phyloP scores from a whole-genome alignment of 805 yeast genomes.

The Millerozyma miso region DNA sequence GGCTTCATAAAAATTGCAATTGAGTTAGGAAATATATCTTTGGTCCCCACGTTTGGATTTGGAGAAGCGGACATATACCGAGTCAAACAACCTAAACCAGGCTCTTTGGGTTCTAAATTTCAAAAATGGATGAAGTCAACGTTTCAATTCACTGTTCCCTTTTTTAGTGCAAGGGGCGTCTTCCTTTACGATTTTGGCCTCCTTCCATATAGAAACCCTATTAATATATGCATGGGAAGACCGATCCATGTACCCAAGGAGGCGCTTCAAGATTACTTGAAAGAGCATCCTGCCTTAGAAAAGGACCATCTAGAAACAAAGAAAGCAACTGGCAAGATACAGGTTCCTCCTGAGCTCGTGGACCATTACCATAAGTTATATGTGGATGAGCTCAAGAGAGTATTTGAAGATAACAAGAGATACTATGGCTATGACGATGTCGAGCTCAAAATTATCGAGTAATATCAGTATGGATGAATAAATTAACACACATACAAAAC shows the following conservation, averaged over 20 bases:
- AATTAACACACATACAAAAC: neutral
- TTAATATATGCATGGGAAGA: constrained; percentile 68
- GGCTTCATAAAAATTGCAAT: constrained; percentile 89
- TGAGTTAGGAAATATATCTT: constrained; percentile 65
- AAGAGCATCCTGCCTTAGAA: constrained; percentile 28
- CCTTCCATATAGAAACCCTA: constrained; percentile 77
- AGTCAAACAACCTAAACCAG: constrained; percentile 37
- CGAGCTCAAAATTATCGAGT: constrained; percentile 44
- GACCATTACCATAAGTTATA: constrained; percentile 72
- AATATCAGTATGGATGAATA: neutral
- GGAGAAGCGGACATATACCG: constrained; percentile 73
- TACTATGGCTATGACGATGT: constrained; percentile 50
- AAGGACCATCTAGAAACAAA: constrained; percentile 2
- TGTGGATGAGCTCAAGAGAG: constrained; percentile 53
- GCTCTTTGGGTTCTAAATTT: constrained; percentile 45
- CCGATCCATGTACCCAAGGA: constrained; percentile 57
- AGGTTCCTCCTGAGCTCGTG: constrained; percentile 41
- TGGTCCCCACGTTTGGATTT: constrained; percentile 88
- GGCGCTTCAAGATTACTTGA: constrained; percentile 26
- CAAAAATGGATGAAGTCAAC: constrained; percentile 70
- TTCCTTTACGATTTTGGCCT: constrained; percentile 91
- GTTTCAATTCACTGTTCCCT: constrained; percentile 83
- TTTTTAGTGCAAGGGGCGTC: constrained; percentile 87
- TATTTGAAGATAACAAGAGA: constrained; percentile 65
- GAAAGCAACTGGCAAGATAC: constrained; percentile 17